Base-by-base conservation (phyloP, 2,329 filamentous ascomycete species). In the Cercospora sesami region DNA sequence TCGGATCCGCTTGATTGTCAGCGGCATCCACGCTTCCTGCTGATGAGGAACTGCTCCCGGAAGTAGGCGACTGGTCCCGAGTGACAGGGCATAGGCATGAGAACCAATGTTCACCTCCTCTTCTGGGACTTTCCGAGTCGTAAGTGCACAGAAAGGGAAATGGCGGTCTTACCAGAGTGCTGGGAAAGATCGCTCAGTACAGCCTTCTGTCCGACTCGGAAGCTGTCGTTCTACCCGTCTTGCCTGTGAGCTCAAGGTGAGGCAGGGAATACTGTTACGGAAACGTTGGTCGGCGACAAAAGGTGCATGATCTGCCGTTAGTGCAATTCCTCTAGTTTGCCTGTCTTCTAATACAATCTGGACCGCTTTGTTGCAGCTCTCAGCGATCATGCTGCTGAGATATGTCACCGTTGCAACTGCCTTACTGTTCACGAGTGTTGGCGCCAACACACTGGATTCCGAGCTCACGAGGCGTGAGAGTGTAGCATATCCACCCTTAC, bases 271-370 rank as follows among this genome's bases (percentile, higher is more conserved):
- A 36, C 55, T 12, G 55, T 59, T 21, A 12, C 55, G 30, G 18
- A 14, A 59, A 33, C 31, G 18, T 59, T 36, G 30, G 18, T 59
- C 9, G 28, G 16, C 55, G 55, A 59, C 55, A 59, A 59, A 36
- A 59, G 28, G 28, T 59, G 55, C 28, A 59, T 31, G 30, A 36
- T 59, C 8, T 59, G 55, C 55, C 31, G 28, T 36, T 59, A 59
- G 55, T 36, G 55, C 28, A 36, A 14, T 31, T 31, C 30, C 18
- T 31, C 55, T 30, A 59, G 28, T 59, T 18, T 59, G 28, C 21
- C n/a, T 36, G 48, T 55, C 48, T 55, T 55, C 21, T 16, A 8
- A 55, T 67, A 65, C 62, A 65, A 68, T 30, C 39, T 68, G 31
- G 48, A 55, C 48, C 48, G 21, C 30, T 12, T 33, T 21, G 55